A percentile compares a stretch with the other conserved stretches of the same genome.
phyloP scores from a whole-genome alignment of 2,329 filamentous ascomycete genomes.

The Tricladium varicosporioides region DNA sequence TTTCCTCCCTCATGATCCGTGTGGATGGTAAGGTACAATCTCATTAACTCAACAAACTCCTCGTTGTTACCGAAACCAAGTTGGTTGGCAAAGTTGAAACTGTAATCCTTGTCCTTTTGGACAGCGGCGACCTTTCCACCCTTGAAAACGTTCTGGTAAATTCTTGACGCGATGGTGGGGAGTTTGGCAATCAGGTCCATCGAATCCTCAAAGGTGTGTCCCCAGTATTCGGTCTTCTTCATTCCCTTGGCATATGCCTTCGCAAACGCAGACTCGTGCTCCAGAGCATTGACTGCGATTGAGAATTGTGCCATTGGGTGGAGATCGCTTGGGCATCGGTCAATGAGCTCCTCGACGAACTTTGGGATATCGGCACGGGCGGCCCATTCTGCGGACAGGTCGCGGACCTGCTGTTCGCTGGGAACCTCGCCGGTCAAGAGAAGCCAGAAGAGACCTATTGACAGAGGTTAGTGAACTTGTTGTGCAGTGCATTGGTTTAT shows the following conservation, averaged over 20 bases:
- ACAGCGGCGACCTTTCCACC: conserved; percentile 95
- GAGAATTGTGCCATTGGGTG: conserved; percentile 99
- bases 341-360: conserved; percentile 98
- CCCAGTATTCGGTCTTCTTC: conserved; percentile 99
- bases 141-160: conserved; percentile 99
- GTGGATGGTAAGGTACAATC: conserved; percentile 99
- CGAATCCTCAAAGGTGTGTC: conserved; percentile 98
- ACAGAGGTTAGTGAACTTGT: neutral
- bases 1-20: conserved; percentile 99
- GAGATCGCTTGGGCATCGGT: conserved; percentile 97
- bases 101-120: conserved; percentile 99
- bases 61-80: conserved; percentile 93
- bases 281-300: conserved; percentile 92
- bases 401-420: conserved; percentile 95
- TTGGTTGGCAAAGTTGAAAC: conserved; percentile 99
- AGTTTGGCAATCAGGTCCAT: conserved; percentile 99
- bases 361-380: conserved; percentile 95
- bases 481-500: conserved; percentile 14
- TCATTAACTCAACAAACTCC: conserved; percentile 97
- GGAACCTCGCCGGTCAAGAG: conserved; percentile 97
- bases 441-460: conserved; percentile 93
- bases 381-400: conserved; percentile 97
- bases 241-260: conserved; percentile 99
- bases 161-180: conserved; percentile 93
- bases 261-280: conserved; percentile 96